A percentile compares a stretch with the other conserved stretches of the same genome.
These are phyloP conservation scores for Hanseniaspora sp. DNA, from an alignment of 1,139 yeast species.

Conservation along the genomic window DNA sequence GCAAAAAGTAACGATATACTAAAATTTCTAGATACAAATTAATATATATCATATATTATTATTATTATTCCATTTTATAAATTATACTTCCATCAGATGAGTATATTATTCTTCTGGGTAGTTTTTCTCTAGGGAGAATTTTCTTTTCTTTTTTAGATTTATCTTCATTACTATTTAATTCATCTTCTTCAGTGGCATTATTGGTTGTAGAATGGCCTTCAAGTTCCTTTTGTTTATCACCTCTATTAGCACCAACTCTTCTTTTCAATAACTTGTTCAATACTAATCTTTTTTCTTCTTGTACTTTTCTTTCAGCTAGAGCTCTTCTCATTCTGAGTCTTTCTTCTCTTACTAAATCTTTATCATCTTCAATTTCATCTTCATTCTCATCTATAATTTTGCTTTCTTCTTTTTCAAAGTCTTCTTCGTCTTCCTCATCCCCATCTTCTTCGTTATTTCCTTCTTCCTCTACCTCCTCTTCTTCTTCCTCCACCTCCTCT, in stretches of 20 bases:
- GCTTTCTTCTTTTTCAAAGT: conserved; percentile 17
- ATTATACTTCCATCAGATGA: conserved; percentile 11
- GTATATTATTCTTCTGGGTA: conserved; percentile 14
- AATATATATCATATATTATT: too few species aligned
- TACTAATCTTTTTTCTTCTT: conserved; percentile 88
- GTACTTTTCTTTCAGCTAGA: conserved; percentile 67
- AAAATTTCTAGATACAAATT: too few species aligned
- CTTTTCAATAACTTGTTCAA: conserved; percentile 73
- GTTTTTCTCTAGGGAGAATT: conserved; percentile 8
- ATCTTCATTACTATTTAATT: neutral
- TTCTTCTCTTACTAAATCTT: conserved; percentile 77
- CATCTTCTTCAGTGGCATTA: neutral
- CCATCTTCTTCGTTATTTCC: conserved; percentile 17
- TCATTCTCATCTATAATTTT: conserved; percentile 21
- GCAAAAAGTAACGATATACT: too few species aligned
- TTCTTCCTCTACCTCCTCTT: conserved; percentile 17
- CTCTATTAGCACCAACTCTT: conserved; percentile 44
- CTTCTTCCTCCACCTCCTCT: conserved; percentile 11
- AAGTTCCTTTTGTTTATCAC: conserved; percentile 31
- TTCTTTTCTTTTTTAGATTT: neutral
- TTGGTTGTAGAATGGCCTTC: conserved; percentile 16
- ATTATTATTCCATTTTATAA: conserved; percentile 18
- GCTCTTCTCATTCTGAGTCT: conserved; percentile 82
- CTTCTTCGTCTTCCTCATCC: conserved; percentile 9
- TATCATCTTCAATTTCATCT: conserved; percentile 30